Base-by-base conservation (phyloP, 257 asterid species). In the Mitragyna speciosa region DNA sequence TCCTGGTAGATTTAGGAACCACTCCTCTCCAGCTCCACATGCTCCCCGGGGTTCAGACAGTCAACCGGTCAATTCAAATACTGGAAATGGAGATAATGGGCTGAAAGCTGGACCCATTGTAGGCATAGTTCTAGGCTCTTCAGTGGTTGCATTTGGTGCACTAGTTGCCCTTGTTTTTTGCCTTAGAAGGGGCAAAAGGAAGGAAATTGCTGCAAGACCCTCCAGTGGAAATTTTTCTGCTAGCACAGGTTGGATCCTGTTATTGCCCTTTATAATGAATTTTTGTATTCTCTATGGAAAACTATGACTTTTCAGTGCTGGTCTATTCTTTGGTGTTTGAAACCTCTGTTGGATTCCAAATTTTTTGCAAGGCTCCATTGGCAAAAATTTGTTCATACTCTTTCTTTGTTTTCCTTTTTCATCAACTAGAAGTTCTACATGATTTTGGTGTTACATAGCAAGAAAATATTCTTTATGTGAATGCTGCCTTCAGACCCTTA, bases 101-200 rank as follows among this genome's bases (percentile, higher is more conserved):
- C 90, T 89, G 85, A 78, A 87, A 86, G 85, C 87, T 49, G 97
- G 97, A 83, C 87, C 94, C 77, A 90, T 96, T 81, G 75, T 89
- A 33, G 97, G 98, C 87, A 91, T 94, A 79, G 92, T 89, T 83
- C 73, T 96, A 28, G 98, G 96, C 72, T 90, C 97, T 84, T 84
- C 87, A n/a, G 48, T 84, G 79, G 91, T 84, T 59, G 85, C 84
- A 58, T 67, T 88, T 52, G 43, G 91, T 78, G 81, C 89, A 75
- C 83, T 92, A 70, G 83, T 90, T 77, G 97, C 85, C 16, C 90
- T 92, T 75, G 80, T 91, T 31, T 88, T 89, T 87, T 90, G 92
- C 86, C 86, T 87, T 80, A 85, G 90, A 76, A 87, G 84, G 88
- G 86, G 91, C 54, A 89, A 89, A 85, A 86, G 76, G 82, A 96